Evolutionary conservation across 164 flowering plant genomes (phyloP).

Genomic region (Annona cherimola): DNA sequence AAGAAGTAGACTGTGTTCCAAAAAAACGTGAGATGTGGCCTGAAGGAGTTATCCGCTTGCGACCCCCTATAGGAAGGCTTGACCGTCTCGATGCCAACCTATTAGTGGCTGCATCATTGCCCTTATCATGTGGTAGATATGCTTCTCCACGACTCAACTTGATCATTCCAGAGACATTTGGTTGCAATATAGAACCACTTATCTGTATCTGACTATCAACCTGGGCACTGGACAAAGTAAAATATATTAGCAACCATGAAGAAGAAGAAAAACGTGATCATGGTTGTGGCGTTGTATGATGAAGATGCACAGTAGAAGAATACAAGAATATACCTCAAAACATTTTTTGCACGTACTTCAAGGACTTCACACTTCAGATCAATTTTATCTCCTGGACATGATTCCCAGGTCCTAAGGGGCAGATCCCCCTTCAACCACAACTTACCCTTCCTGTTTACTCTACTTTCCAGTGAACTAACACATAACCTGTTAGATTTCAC

Average conservation of each 20-base stretch:
- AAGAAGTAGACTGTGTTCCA: conserved; percentile 56
- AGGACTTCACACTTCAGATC: conserved; percentile 92
- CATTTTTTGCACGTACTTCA: conserved; percentile 89
- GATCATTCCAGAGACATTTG: conserved; percentile 87
- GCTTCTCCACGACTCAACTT: conserved; percentile 97
- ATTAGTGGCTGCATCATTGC: conserved; percentile 64
- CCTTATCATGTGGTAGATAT: conserved; percentile 95
- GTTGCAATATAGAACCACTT: conserved; percentile 92
- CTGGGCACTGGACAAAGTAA: conserved; percentile 66
- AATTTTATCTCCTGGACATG: conserved; percentile 67
- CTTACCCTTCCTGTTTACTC: conserved; percentile 90
- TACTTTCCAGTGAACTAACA: conserved; percentile 76
- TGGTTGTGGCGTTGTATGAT: not conserved
- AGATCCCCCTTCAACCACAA: conserved; percentile 73
- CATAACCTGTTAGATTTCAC: conserved; percentile 82
- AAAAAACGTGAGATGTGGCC: conserved; percentile 78
- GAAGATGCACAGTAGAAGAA: not conserved
- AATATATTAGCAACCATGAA: conserved; percentile 5
- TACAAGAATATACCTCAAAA: conserved; percentile 52
- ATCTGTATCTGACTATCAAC: conserved; percentile 90
- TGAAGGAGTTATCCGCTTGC: conserved; percentile 57
- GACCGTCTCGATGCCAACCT: conserved; percentile 52
- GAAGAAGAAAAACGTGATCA: not conserved
- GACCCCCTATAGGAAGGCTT: conserved; percentile 39
- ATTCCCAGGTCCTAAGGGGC: conserved; percentile 75